Conservation (phyloP, 2,329 filamentous ascomycete species). For the Colletotrichum cereale region DNA sequence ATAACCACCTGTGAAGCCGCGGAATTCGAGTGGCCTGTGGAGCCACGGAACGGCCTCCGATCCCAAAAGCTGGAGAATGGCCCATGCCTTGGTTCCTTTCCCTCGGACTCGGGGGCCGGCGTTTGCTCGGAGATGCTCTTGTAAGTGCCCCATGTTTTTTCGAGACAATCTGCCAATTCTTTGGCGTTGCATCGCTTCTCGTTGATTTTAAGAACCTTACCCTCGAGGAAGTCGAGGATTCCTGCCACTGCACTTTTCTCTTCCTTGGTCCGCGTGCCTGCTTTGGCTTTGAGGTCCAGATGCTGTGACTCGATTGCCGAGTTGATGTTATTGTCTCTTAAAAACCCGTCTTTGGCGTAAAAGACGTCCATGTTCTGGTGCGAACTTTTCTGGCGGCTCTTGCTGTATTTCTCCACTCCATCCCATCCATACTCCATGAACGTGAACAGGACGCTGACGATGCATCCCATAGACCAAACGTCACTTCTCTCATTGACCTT, state of each 20-base stretch:
- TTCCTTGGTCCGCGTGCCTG: not conserved
- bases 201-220: not conserved
- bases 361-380: constrained; percentile 1
- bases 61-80: not conserved
- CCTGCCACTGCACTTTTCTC: not conserved
- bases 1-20: not conserved
- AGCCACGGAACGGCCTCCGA: not conserved
- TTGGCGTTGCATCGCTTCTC: constrained; percentile 11
- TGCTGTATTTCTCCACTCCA: not conserved
- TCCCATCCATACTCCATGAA: constrained; percentile 48
- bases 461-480: constrained; percentile 56
- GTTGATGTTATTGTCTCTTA: not conserved
- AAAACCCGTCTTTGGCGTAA: not conserved
- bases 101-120: no score
- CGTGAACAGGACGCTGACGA: constrained; percentile 53
- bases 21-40: not conserved
- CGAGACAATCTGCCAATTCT: not conserved
- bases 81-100: no score
- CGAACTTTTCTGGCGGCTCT: not conserved
- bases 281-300: not conserved
- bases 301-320: not conserved
- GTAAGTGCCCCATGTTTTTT: not conserved
- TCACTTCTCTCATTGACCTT: constrained; percentile 49
- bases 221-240: constrained; percentile 6
- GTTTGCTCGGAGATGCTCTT: not conserved